These are phyloP conservation scores for Polyrhizophydium stewartii DNA, from an alignment of 371 early-diverging fungal genomes.

Conservation along the genomic window DNA sequence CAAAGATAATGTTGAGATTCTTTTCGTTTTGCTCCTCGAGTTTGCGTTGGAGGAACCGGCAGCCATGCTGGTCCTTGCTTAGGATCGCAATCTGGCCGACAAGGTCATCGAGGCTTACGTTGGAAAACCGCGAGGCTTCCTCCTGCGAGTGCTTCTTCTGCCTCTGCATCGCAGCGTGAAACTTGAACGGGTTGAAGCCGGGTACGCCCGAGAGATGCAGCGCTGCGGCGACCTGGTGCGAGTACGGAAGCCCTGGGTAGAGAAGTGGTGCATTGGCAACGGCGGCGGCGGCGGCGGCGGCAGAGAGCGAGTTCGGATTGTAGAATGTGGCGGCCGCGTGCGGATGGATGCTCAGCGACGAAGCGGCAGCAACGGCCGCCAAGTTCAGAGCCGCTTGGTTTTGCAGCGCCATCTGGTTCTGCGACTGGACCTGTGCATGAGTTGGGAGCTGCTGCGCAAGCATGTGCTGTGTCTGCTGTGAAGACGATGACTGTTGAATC, in stretches of 20 bases:
- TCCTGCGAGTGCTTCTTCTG: slow-evolving; percentile 2
- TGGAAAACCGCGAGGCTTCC: slow-evolving; percentile 54
- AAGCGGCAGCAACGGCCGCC: too few species aligned
- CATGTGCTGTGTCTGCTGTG: not conserved
- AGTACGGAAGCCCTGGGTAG: not conserved
- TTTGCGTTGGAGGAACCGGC: slow-evolving; percentile 80
- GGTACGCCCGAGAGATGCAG: not conserved
- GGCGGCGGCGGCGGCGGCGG: not conserved
- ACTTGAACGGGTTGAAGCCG: not conserved
- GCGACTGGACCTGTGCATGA: too few species aligned
- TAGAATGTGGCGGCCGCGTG: not conserved
- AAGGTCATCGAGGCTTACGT: slow-evolving; percentile 62
- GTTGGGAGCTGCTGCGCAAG: too few species aligned
- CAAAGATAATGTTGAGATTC: slow-evolving; percentile 60
- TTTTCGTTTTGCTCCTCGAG: slow-evolving; percentile 70
- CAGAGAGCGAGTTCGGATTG: not conserved
- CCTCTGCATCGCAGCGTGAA: slow-evolving; percentile 3
- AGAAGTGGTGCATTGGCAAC: not conserved
- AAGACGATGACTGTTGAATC: too few species aligned
- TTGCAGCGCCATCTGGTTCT: not conserved
- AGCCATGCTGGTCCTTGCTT: slow-evolving; percentile 89
- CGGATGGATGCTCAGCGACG: not conserved
- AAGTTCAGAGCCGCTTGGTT: too few species aligned
- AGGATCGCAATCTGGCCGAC: slow-evolving; percentile 67
- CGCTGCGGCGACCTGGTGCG: not conserved